Evolutionary conservation across 1,284 basidiomycete genomes (phyloP).

Genomic region (Tilletia walkeri): DNA sequence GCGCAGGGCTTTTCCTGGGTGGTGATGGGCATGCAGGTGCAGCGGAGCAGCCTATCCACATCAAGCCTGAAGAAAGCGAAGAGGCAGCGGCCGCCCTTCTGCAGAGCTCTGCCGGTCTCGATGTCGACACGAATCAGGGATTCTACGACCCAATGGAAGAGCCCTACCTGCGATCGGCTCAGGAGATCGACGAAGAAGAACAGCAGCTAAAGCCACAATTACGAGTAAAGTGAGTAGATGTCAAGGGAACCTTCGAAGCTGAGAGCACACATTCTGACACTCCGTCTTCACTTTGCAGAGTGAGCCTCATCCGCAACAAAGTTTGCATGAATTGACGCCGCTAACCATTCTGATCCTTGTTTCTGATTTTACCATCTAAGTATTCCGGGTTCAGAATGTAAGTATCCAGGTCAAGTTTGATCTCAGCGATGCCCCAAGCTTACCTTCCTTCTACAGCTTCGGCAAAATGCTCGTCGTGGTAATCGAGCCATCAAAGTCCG

Average conservation of each 20-base stretch:
- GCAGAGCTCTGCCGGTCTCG: not conserved
- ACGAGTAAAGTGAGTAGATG: not conserved
- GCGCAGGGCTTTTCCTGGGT: not conserved
- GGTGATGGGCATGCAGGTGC: not conserved
- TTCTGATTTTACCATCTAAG: not conserved
- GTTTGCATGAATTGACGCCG: no score
- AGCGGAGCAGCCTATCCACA: not conserved
- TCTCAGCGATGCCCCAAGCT: constrained; percentile 25
- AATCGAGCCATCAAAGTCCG: constrained; percentile 35
- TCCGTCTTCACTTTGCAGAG: no score
- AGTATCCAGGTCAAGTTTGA: constrained; percentile 8
- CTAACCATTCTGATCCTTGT: no score
- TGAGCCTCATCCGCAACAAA: no score
- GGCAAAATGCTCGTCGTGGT: constrained; percentile 47
- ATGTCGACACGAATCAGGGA: not conserved
- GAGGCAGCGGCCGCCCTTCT: not conserved
- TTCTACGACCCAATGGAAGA: not conserved
- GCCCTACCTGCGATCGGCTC: not conserved
- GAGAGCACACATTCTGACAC: no score
- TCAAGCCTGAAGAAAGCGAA: not conserved
- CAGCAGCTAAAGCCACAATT: not conserved
- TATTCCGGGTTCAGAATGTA: constrained; percentile 40
- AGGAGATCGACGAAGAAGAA: not conserved
- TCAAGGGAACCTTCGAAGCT: no score
- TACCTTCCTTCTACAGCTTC: constrained; percentile 39